Evolutionary conservation across 768 basidiomycete genomes (phyloP).

Genomic region (Cystobasidium onofrii): DNA sequence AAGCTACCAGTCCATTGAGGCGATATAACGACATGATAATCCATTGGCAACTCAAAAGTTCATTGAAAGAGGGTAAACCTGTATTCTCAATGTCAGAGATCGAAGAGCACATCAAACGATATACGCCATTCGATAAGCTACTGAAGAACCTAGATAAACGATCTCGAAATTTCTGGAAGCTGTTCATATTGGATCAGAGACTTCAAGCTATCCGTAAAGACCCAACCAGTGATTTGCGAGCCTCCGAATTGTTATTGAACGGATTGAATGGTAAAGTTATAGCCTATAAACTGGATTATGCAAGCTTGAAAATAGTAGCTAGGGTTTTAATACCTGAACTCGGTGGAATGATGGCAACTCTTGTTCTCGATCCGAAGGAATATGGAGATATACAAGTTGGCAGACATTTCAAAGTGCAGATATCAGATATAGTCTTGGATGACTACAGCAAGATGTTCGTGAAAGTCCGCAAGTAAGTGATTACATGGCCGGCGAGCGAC

Average conservation of each 20-base stretch:
- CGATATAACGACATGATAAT: conserved; percentile 69
- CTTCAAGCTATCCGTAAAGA: neutral
- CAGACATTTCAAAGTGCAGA: neutral
- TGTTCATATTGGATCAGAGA: conserved; percentile 36
- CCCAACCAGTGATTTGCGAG: neutral
- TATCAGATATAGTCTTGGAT: conserved; percentile 8
- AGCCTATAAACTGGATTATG: neutral
- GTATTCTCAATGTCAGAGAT: conserved; percentile 10
- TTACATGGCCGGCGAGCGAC: neutral
- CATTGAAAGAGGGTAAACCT: conserved; percentile 46
- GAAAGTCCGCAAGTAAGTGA: neutral
- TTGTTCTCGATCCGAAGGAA: neutral
- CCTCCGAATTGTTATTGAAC: conserved; percentile 2
- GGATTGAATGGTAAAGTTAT: conserved; percentile 11
- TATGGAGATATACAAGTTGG: neutral
- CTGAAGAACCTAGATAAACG: conserved; percentile 20
- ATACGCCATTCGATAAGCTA: conserved; percentile 20
- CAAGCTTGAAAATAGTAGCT: neutral
- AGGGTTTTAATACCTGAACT: conserved; percentile 4
- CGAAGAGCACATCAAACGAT: conserved; percentile 14
- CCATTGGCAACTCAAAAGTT: conserved; percentile 91
- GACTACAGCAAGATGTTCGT: conserved; percentile 25
- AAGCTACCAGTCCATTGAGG: conserved; percentile 77
- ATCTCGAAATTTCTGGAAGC: conserved; percentile 36
- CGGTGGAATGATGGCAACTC: conserved; percentile 8